A percentile compares a stretch with the other conserved stretches of the same genome.
Conservation (phyloP, 768 basidiomycete genomes). For the Suillus plorans region DNA sequence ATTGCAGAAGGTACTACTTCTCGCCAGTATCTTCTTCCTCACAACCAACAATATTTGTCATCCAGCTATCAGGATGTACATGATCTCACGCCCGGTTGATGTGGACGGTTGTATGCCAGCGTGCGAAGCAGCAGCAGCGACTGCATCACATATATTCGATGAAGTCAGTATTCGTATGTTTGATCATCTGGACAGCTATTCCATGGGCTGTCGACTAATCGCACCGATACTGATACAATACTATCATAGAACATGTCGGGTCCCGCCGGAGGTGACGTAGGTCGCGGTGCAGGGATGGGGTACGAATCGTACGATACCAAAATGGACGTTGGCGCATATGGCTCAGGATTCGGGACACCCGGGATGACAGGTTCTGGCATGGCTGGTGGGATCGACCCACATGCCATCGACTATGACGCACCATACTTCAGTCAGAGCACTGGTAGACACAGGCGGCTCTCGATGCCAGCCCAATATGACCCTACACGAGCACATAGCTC, state of each 20-base stretch:
- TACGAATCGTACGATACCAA: no score
- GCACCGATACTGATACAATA: neutral
- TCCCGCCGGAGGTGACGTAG: neutral
- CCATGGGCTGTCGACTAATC: neutral
- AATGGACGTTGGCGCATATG: neutral
- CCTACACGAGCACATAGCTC: neutral
- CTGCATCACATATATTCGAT: constrained; percentile 59
- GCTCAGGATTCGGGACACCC: neutral
- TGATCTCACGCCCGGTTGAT: constrained; percentile 45
- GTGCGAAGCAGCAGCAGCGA: constrained; percentile 67
- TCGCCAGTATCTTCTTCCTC: neutral
- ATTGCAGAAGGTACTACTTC: constrained; percentile 61
- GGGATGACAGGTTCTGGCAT: neutral
- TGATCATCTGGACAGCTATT: neutral
- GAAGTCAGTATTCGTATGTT: constrained; percentile 36
- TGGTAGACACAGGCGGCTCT: constrained; percentile 1
- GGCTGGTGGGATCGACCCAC: constrained; percentile 3
- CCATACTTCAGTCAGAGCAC: constrained; percentile 8
- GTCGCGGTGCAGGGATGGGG: neutral
- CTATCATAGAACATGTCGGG: constrained; percentile 1
- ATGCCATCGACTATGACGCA: constrained; percentile 11
- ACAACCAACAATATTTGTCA: constrained; percentile 8
- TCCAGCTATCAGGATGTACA: constrained; percentile 57
- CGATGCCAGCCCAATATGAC: neutral
- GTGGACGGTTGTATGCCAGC: constrained; percentile 48